Conservation (phyloP, 345 rosid genomes). For the Pistacia integerrima region DNA sequence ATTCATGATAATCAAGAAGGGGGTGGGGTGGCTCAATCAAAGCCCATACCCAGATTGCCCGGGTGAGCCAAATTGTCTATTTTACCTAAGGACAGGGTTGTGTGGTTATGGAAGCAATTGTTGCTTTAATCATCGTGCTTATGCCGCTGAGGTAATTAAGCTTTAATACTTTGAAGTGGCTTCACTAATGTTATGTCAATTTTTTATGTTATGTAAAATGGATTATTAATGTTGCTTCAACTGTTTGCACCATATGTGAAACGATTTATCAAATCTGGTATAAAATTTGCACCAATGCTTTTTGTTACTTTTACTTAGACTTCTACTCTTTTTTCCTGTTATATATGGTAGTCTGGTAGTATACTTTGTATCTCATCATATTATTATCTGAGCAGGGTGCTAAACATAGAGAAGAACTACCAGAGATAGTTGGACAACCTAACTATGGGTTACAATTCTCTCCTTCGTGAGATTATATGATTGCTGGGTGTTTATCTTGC, state of each 20-base stretch:
- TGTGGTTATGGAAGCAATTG: slow-evolving; percentile 78
- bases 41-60: slow-evolving; percentile 75
- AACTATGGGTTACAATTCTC: slow-evolving; percentile 61
- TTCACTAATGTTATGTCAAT: too few relatives aligned
- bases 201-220: too few relatives aligned
- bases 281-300: not conserved
- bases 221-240: not conserved
- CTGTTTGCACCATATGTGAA: not conserved
- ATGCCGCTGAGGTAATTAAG: slow-evolving; percentile 47
- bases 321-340: not conserved
- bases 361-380: slow-evolving; percentile 6
- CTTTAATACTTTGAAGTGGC: not conserved
- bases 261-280: not conserved
- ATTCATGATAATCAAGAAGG: slow-evolving; percentile 50
- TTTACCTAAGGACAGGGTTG: slow-evolving; percentile 62
- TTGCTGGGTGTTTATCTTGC: not conserved
- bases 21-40: slow-evolving; percentile 35
- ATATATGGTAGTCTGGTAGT: not conserved
- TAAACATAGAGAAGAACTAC: slow-evolving; percentile 56
- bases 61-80: slow-evolving; percentile 69
- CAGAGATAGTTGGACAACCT: slow-evolving; percentile 70
- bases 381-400: slow-evolving; percentile 38
- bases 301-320: not conserved
- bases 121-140: slow-evolving; percentile 68
- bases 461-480: not conserved